phyloP scores from a whole-genome alignment of 306 rosid species.

The Medicago truncatula region DNA sequence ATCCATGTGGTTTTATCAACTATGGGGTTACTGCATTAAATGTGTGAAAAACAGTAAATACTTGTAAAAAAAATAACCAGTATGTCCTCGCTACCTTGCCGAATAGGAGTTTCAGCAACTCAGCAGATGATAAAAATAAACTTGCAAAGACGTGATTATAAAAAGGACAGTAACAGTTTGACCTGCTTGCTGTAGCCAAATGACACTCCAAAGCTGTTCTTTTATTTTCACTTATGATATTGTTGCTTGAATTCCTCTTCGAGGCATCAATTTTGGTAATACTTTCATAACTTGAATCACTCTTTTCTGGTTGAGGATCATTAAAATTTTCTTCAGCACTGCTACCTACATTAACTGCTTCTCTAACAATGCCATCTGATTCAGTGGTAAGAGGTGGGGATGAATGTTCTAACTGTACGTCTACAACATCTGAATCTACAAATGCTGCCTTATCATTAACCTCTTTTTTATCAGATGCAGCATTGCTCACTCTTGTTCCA shows the following conservation, averaged over 20 bases:
- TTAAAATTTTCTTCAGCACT: conserved; percentile 38
- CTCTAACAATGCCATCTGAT: conserved; percentile 50
- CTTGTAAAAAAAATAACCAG: background rate
- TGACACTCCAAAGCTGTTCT: conserved; percentile 48
- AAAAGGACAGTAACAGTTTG: conserved; percentile 32
- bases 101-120: conserved; percentile 39
- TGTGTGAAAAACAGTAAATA: conserved; percentile 25
- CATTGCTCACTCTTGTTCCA: conserved; percentile 38
- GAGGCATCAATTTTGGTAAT: conserved; percentile 38
- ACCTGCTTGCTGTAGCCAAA: conserved; percentile 57
- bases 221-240: conserved; percentile 47
- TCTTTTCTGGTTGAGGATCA: conserved; percentile 46
- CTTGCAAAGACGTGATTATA: conserved; percentile 6
- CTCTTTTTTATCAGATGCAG: conserved; percentile 46
- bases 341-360: conserved; percentile 49
- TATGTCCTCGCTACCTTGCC: conserved; percentile 29
- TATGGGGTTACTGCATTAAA: conserved; percentile 54
- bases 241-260: conserved; percentile 45
- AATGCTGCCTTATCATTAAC: conserved; percentile 40
- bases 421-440: conserved; percentile 44
- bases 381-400: conserved; percentile 38
- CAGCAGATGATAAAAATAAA: conserved; percentile 35
- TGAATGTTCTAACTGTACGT: conserved; percentile 47
- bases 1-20: conserved; percentile 37
- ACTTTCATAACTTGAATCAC: conserved; percentile 48